A percentile compares a stretch with the other conserved stretches of the same genome.
Evolutionary conservation across 2,329 filamentous ascomycete genomes (phyloP).

Genomic region (Xylaria sp.): DNA sequence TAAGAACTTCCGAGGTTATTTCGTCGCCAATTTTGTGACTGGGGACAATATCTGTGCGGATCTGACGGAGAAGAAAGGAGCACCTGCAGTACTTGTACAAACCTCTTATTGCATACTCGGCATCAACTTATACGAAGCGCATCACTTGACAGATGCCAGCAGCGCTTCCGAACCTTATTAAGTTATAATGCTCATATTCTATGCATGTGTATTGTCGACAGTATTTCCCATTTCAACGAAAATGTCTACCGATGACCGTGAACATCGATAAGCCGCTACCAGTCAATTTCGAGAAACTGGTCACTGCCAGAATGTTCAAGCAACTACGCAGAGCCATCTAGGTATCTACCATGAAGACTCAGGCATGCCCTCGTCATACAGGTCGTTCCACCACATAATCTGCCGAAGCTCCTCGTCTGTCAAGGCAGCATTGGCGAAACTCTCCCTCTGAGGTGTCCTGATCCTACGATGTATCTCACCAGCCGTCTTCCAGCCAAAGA

Average conservation of each 20-base stretch:
- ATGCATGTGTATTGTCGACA: too few relatives aligned
- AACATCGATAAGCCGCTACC: too few relatives aligned
- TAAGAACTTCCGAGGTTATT: too few relatives aligned
- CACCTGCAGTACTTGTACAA: not conserved
- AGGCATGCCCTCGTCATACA: constrained; percentile 16
- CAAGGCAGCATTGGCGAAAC: constrained; percentile 29
- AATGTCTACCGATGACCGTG: too few relatives aligned
- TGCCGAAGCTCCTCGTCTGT: constrained; percentile 24
- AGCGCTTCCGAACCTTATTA: too few relatives aligned
- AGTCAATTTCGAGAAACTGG: too few relatives aligned
- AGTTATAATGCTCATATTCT: too few relatives aligned
- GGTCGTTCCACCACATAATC: constrained; percentile 18
- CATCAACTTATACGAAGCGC: too few relatives aligned
- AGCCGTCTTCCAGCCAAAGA: constrained; percentile 35
- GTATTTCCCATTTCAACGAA: too few relatives aligned
- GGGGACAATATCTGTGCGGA: not conserved
- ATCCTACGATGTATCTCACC: constrained; percentile 37
- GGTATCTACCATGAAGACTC: not conserved
- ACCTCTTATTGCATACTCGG: too few relatives aligned
- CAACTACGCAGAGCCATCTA: too few relatives aligned
- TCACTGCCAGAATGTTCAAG: not conserved
- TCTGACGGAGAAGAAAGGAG: not conserved
- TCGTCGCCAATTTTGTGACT: not conserved
- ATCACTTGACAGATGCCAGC: too few relatives aligned
- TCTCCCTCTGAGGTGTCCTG: constrained; percentile 33